Base-by-base conservation (phyloP, 331 rosid species). In the Rhamnella rubrinervis region DNA sequence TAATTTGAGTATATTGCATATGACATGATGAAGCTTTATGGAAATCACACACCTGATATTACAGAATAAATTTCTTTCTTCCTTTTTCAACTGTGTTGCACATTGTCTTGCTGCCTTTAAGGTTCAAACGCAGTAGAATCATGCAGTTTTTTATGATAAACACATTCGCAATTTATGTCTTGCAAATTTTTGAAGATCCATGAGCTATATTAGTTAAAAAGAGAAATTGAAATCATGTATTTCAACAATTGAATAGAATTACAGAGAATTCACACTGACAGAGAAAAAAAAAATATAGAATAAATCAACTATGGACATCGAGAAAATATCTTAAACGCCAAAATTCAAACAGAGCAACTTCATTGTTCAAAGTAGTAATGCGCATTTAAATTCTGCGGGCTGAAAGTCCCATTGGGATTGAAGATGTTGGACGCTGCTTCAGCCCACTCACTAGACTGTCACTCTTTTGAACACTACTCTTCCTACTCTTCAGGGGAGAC, bases 401-500 rank as follows among this genome's bases (percentile, higher is more conserved):
- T 66, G 89, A 83, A 73, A 83, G 67, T 68, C 75, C 81, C 66
- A 83, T 21, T 57, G 83, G 68, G 56, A 80, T 50, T 37, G 88
- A 60, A 21, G 80, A 63, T 15, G 67, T 38, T 16, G 89, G 91
- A 14, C 87, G 86, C 76, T 82, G 89, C 75, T 83, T 85, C 76
- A 81, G 64, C 46, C 91, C 86, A 20, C 77, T 87, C 15, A 67
- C 51, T 5, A 59, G 4, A 41, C 71, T 85, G 16, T 86, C 80
- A 18, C 66, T 81, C 61, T 73, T 78, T 39, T 69, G 73, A 47
- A 71, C 70, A 56, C 61, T 69, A 62, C 56, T 59, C 78, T 70
- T 91, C 68, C 82, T 84, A 79, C 88, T 76, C 79, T 80, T 88
- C 77, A 88, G 55, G 49, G 97, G 97, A 50, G 97, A 83, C 73